These are phyloP conservation scores for Gossypium gossypioides DNA, from an alignment of 441 rosid species.

Conservation along the genomic window DNA sequence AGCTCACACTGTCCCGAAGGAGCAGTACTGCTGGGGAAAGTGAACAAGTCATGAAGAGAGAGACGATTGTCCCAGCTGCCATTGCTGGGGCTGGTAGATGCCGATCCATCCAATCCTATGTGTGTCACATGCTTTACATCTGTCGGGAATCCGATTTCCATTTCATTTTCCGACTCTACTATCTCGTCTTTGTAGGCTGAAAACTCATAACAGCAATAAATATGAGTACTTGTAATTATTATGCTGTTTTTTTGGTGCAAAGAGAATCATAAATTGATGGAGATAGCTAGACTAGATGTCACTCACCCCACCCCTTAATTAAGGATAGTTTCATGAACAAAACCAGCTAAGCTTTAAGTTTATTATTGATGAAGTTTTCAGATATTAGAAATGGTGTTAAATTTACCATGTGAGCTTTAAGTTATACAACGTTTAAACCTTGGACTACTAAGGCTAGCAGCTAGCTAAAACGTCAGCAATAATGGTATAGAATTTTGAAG, in stretches of 20 bases:
- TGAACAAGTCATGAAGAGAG: background rate
- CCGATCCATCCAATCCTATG: slow-evolving; percentile 62
- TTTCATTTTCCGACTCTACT: slow-evolving; percentile 31
- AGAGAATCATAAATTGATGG: too few relatives aligned
- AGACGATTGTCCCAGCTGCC: slow-evolving; percentile 4
- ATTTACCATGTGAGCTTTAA: background rate
- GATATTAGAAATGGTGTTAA: background rate
- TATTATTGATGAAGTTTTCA: background rate
- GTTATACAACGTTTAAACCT: too few relatives aligned
- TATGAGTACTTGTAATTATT: background rate
- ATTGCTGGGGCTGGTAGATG: slow-evolving; percentile 12
- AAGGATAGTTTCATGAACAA: background rate
- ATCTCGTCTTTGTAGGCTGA: slow-evolving; percentile 56
- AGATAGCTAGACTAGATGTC: too few relatives aligned
- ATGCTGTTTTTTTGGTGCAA: too few relatives aligned
- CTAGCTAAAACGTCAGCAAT: background rate
- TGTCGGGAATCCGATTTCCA: slow-evolving; percentile 82
- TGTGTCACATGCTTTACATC: slow-evolving; percentile 91
- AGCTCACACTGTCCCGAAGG: slow-evolving; percentile 24
- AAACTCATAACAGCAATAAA: background rate
- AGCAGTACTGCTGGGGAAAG: slow-evolving; percentile 3
- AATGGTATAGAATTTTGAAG: background rate
- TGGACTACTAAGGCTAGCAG: too few relatives aligned
- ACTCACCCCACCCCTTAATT: too few relatives aligned
- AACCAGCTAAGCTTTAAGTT: background rate